Evolutionary conservation across 305 asterid species (phyloP), one percentile per base, ranked within the genome.

Genomic region (Fraxinus paxiana): DNA sequence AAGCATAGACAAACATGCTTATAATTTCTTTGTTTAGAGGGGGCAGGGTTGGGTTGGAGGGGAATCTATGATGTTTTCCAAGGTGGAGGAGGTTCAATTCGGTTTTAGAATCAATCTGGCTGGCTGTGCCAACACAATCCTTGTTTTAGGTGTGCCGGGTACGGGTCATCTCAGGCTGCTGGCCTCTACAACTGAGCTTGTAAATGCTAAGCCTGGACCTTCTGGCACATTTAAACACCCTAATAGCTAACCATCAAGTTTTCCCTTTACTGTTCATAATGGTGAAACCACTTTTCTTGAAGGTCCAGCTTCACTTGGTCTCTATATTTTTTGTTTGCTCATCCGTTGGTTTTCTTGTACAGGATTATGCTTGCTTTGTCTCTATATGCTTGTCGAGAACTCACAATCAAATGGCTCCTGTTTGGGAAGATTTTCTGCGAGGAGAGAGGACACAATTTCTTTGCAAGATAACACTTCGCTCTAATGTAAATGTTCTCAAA

Each of bases 321-420:
- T 18, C 48, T 73, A 54, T 9, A 6, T 38, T 61, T 37, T 20
- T 18, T 12, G 18, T 33, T 51, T 41, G 22, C 30, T 56, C 79
- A 2, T 26, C 54, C 24, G 2, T n/a, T 35, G 8, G 10, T 30
- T 77, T 69, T 78, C 37, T 35, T 78, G 82, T 88, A 85, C 90
- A 94, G 98, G 98, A 76, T 83, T 93, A 84, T 93, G 97, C 92
- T 84, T 94, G 35, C 88, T 91, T 81, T 95, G 98, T 85, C 87
- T 94, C 75, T 92, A 90, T 83, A 70, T 90, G 81, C 86, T 92
- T 65, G 80, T 87, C 4, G 92, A 88, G 82, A 88, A 90, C 38
- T 92, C 94, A 34, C 87, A 61, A 22, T 70, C 85, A 41, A 85
- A 82, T 74, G 86, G 48, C 77, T 30, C 87, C 2, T 85, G 87